Conservation (phyloP, 1,139 yeast genomes). For the Meyerozyma sp. region DNA sequence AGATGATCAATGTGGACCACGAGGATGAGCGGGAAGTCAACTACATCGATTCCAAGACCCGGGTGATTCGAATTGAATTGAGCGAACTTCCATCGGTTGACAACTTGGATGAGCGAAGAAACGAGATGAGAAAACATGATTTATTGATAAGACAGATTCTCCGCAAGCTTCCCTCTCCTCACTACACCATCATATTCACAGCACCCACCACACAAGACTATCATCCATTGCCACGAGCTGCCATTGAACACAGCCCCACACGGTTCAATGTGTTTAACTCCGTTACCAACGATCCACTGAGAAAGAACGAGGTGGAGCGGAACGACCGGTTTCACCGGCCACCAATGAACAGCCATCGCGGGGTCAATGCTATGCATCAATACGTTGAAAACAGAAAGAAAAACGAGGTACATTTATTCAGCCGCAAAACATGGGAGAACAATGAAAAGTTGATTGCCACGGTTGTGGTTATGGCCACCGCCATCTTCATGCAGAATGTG, state of each 20-base stretch:
- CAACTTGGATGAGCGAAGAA: conserved; percentile 14
- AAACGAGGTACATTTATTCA: conserved; percentile 35
- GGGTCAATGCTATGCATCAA: not conserved
- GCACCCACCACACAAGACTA: conserved; percentile 18
- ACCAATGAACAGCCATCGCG: not conserved
- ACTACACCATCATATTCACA: conserved; percentile 50
- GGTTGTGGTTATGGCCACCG: conserved; percentile 19
- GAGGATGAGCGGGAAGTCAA: conserved; percentile 40
- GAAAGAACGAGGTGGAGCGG: conserved; percentile 50
- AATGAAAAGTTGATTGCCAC: conserved; percentile 37
- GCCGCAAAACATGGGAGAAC: conserved; percentile 34
- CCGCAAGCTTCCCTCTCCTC: conserved; percentile 67
- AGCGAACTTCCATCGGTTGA: conserved; percentile 39
- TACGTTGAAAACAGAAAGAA: conserved; percentile 8
- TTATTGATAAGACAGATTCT: conserved; percentile 44
- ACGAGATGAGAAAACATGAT: conserved; percentile 39
- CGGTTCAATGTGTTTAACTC: conserved; percentile 41
- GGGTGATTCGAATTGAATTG: conserved; percentile 55
- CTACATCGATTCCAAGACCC: conserved; percentile 54
- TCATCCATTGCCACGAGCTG: conserved; percentile 28
- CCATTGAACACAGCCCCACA: conserved; percentile 25
- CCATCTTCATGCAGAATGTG: not conserved
- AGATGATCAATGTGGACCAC: conserved; percentile 29
- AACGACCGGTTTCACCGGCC: conserved; percentile 33
- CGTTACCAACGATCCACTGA: conserved; percentile 39